phyloP scores from a whole-genome alignment of 2,329 filamentous ascomycete genomes.

The Trichoderma sp. region DNA sequence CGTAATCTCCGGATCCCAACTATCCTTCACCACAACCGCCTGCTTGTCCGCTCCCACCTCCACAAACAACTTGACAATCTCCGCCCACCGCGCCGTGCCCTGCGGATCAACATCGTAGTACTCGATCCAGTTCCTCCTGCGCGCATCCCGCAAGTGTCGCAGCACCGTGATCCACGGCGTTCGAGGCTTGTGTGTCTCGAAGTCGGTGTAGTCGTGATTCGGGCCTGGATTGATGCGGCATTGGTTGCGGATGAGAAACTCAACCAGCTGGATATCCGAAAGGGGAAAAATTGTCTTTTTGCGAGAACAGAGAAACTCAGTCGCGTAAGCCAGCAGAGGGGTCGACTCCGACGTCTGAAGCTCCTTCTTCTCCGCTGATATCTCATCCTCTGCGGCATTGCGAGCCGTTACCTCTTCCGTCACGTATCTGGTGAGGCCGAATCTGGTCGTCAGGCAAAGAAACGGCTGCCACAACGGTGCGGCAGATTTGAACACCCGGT shows the following conservation, averaged over 20 bases:
- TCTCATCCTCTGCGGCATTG: background rate
- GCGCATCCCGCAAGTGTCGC: conserved; percentile 37
- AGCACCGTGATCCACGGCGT: conserved; percentile 38
- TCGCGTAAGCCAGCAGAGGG: conserved; percentile 38
- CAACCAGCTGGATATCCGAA: conserved; percentile 35
- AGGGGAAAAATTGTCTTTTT: conserved; percentile 40
- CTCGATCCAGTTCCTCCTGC: conserved; percentile 36
- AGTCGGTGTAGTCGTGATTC: conserved; percentile 31
- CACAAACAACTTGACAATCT: conserved; percentile 34
- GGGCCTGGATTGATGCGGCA: conserved; percentile 28
- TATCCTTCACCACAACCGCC: conserved; percentile 33
- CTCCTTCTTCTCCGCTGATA: background rate
- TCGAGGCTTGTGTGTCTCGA: conserved; percentile 28
- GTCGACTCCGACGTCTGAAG: conserved; percentile 28
- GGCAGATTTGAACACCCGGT: conserved; percentile 37
- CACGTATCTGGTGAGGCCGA: conserved; percentile 37
- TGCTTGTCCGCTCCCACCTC: conserved; percentile 33
- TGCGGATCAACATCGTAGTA: conserved; percentile 33
- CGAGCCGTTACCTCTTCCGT: conserved; percentile 29
- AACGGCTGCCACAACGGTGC: conserved; percentile 37
- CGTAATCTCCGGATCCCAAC: conserved; percentile 37
- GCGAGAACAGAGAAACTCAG: conserved; percentile 39
- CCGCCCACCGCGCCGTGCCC: conserved; percentile 36
- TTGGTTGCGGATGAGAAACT: conserved; percentile 30
- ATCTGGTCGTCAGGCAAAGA: conserved; percentile 38